Evolutionary conservation across 1,284 basidiomycete species (phyloP), one percentile per base, ranked within the genome.

Genomic region (Ceraceosorus bombacis): DNA sequence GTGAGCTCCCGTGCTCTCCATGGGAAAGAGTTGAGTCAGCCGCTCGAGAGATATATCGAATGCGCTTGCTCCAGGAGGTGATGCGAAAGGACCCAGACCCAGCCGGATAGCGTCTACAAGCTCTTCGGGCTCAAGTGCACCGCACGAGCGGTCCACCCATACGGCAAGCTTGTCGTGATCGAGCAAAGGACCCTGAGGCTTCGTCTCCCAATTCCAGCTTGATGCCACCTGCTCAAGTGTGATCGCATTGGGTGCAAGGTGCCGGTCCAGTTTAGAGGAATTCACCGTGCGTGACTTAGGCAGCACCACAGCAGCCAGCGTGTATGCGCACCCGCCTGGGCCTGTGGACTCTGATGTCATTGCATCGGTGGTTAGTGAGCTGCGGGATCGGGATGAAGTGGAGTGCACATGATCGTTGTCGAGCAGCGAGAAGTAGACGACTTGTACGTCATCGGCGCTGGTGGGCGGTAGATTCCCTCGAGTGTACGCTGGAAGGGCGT

Each of bases 141-240:
- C 55, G 57, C 69, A 71, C 49, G 66, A 67, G 15, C 59, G 60
- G 38, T 74, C 72, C 49, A 63, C 50, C 0, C 66, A 50, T 7
- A 73, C 57, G 2, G 61, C 55, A 8, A 74, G 40, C 0, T 58
- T 46, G 1, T 63, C 54, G 61, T 69, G 73, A 2, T 66, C 62
- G 3, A 68, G 54, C 7, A 74, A 50, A 0, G 72, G 72, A 2
- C 72, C 72, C 51, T 72, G 70, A 0, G 72, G 67, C 15, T 69
- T 60, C 1, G 68, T 67, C 9, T 65, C 62, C 70, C 70, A 74
- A 37, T 74, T 70, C 72, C 72, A 74, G 27, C 27, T 27, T 27
- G 27, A 27, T 27, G 27, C 27, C 27, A 27, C 27, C 27, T 27
- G 27, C 27, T 27, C 27, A 27, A 27, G 27, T 27, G 27, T 27